Base-by-base conservation (phyloP, 352 stramenopile genomes). In the Pythium brassicae region DNA sequence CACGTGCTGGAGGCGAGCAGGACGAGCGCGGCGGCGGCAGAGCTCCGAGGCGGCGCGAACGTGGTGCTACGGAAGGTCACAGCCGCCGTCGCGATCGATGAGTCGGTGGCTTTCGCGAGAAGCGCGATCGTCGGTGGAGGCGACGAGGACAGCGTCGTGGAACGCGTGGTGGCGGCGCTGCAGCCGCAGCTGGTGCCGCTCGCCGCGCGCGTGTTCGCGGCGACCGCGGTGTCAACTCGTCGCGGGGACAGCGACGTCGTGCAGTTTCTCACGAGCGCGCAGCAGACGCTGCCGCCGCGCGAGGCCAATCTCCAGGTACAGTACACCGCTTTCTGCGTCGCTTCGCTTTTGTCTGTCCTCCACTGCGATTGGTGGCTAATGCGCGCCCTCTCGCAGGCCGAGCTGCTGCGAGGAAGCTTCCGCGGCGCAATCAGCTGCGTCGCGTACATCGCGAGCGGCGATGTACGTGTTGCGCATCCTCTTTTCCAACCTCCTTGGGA, bases 361-460 rank as follows among this genome's bases (percentile, higher is more conserved):
- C 14, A 34, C 17, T 3, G n/a, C 47, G 37, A 37, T 37, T 15
- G 34, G 14, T 43, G 7, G 6, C 10, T 11, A 19, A 37, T 4
- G 4, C 15, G n/a, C 51, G 35, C 14, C 25, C 25, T 55, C 23
- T 50, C 37, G 27, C 23, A 47, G 53, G 61, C 19, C 55, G 65
- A 69, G 56, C 56, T 34, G 27, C 44, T 66, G 9, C 59, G 69
- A 32, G 76, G 76, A 47, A 60, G 61, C 14, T 78, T 85, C 23
- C 62, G 65, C 8, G 80, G 80, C n/a, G 50, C 65, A 23, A 68
- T 91, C 58, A 63, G 55, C 52, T 87, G 74, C 45, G 53, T 88
- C 22, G 80, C 78, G 29, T 86, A 75, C 51, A 72, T 87, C 10
- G 48, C 61, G 10, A n/a, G 55, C 2, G 32, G 14, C 8, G 56